Base-by-base conservation (phyloP, 2,329 filamentous ascomycete species). In the Ceratocystiopsis brevicomis region DNA sequence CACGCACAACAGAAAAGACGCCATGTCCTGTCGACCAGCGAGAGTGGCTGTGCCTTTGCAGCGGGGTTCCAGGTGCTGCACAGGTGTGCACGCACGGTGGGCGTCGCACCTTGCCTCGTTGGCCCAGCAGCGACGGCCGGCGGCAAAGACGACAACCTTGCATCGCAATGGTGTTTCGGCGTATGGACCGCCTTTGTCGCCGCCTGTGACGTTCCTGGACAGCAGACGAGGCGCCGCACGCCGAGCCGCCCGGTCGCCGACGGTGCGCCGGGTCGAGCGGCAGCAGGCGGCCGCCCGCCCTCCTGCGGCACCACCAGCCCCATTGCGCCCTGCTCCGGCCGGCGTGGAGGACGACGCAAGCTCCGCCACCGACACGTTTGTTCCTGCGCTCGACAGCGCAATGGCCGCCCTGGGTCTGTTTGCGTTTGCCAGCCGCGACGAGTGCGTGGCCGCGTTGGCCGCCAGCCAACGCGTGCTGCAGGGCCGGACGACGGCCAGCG, bases 371-470 rank as follows among this genome's bases (percentile, higher is more conserved):
- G 10, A 34, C 9, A 6, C 19, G 4, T 21, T 46, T 25, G 3
- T 32, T 3, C 21, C 17, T 6, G 36, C 39, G 4, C 34, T 48
- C 15, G 36, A 40, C 9, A 16, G 15, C 17, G 47, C 45, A 12
- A 39, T 41, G 1, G 16, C 11, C 6, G 30, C n/a, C 6, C 15
- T 44, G 11, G 32, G 17, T 13, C 19, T 21, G 19, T 21, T 21
- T 21, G 19, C 19, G 19, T 21, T 30, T 16, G 4, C n/a, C 33
- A 15, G 33, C 36, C 16, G 6, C 49, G 36, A 40, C 47, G 15
- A 45, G 35, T 50, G 48, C 15, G 3, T 46, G 6, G 33, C 34
- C 13, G 38, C 42, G 16, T 3, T 49, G 12, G 19, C 18, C 5
- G 16, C 15, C 21, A 40, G 32, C 30, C 36, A 34, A 13, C 39